phyloP scores from a whole-genome alignment of 768 basidiomycete genomes.

The Kockovaella imperatae region DNA sequence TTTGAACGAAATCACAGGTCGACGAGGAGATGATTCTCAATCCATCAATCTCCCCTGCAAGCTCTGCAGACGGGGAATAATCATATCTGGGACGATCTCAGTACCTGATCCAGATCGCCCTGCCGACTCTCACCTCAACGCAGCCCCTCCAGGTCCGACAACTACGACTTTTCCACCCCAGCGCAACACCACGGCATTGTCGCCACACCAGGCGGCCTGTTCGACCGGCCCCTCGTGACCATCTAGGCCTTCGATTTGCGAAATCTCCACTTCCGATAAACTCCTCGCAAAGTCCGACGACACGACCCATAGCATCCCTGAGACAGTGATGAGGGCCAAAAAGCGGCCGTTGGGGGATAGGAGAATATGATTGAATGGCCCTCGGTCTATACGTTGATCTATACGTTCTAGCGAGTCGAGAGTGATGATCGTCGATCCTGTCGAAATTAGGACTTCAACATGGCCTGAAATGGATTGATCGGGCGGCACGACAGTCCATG shows the following conservation, averaged over 20 bases:
- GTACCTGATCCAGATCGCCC: neutral
- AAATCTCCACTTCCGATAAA: conserved; percentile 70
- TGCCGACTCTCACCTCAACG: conserved; percentile 57
- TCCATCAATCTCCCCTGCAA: conserved; percentile 81
- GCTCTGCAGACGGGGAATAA: conserved; percentile 66
- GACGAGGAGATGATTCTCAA: conserved; percentile 73
- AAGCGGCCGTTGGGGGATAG: conserved; percentile 93
- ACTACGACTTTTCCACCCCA: conserved; percentile 71
- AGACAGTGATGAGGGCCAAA: conserved; percentile 65
- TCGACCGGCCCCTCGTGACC: conserved; percentile 41
- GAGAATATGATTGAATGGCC: conserved; percentile 78
- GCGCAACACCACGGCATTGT: conserved; percentile 81
- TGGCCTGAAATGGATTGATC: conserved; percentile 83
- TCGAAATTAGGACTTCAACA: conserved; percentile 77
- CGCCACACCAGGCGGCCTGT: conserved; percentile 90
- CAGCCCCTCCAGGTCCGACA: conserved; percentile 88
- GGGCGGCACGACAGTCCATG: conserved; percentile 85
- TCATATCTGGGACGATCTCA: conserved; percentile 56
- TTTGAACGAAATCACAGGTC: conserved; percentile 80
- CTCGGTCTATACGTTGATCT: conserved; percentile 75
- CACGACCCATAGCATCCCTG: conserved; percentile 80
- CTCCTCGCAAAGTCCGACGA: conserved; percentile 84
- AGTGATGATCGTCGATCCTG: conserved; percentile 67
- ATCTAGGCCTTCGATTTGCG: conserved; percentile 10
- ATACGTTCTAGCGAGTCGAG: conserved; percentile 82